Evolutionary conservation across 352 stramenopile species (phyloP), one percentile per base, ranked within the genome.

Genomic region (Phytophthora sansomeana): DNA sequence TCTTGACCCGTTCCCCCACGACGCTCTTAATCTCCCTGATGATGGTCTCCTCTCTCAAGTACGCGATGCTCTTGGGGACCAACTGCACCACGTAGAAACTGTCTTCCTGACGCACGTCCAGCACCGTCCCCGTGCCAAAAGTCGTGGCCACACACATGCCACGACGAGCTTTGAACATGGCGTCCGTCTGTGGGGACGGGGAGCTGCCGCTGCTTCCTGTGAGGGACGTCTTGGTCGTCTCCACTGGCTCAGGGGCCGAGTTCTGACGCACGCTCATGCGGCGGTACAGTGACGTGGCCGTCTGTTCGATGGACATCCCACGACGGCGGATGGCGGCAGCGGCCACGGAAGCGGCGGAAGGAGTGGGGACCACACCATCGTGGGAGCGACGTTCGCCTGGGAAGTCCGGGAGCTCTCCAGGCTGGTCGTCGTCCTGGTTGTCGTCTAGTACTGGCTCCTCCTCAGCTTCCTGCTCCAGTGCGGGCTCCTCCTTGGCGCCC

Each of bases 1-100:
- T 95, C 67, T 93, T 93, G 8, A 95, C 87, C 19, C 87, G 71
- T 60, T 95, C 87, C 17, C 87, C 87, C 29, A 93, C 83, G n/a
- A 95, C 69, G 24, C 81, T 84, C 68, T 93, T 93, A 74, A 95
- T 91, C 66, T 93, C 87, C 24, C 85, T 74, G 29, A 93, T 77
- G 57, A 95, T 86, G 9, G 67, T 69, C 2, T 91, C 78, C 13
- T 92, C 82, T 11, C 69, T 72, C 54, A 95, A 59, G 68, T 90
- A 93, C 41, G 85, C 83, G 32, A 89, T 76, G 50, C 71, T 87
- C 55, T 90, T 89, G 16, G 84, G 83, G 28, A 91, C 83, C 19
- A 92, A 67, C 60, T 92, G 81, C 57, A 93, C 74, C 44, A 95
- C 80, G 64, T 88, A 89, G 48, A 93, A 91, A 19, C 77, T 69